phyloP scores from a whole-genome alignment of 2,329 filamentous ascomycete genomes.

The Thyridium curvatum region DNA sequence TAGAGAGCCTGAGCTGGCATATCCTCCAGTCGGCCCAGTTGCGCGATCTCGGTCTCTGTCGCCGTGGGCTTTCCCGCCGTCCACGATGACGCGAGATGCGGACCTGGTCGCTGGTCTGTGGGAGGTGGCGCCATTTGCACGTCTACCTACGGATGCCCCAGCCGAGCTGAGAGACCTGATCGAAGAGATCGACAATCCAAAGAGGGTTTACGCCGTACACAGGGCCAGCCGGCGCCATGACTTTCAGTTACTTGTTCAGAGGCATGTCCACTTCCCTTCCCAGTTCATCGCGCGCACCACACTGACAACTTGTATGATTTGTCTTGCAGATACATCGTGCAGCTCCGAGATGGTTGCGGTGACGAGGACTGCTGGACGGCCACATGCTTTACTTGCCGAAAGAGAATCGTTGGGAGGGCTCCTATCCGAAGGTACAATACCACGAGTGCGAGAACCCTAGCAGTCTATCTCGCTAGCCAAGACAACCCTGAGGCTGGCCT shows the following conservation, averaged over 20 bases:
- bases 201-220: conserved; percentile 54
- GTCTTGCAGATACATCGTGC: conserved; percentile 60
- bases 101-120: conserved; percentile 53
- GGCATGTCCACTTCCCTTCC: conserved; percentile 36
- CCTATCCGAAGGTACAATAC: conserved; percentile 75
- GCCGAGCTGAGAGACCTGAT: conserved; percentile 47
- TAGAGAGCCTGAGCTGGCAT: too few species aligned
- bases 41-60: too few species aligned
- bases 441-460: conserved; percentile 74
- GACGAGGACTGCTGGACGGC: conserved; percentile 62
- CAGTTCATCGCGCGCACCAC: conserved; percentile 1
- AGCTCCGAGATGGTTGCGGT: conserved; percentile 77
- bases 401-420: conserved; percentile 56
- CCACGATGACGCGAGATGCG: conserved; percentile 26
- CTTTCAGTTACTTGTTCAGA: conserved; percentile 62
- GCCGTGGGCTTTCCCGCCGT: conserved; percentile 4
- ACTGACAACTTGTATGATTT: conserved; percentile 9
- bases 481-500: conserved; percentile 68
- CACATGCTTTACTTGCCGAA: conserved; percentile 76
- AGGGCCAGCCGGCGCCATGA: conserved; percentile 54
- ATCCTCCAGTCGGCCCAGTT: too few species aligned
- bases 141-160: conserved; percentile 55
- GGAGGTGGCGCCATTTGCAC: conserved; percentile 54
- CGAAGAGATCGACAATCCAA: conserved; percentile 55
- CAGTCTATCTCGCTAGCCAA: conserved; percentile 73